These are phyloP conservation scores for Chytriomyces hyalinus DNA, from an alignment of 192 early-diverging fungal species.

Conservation along the genomic window DNA sequence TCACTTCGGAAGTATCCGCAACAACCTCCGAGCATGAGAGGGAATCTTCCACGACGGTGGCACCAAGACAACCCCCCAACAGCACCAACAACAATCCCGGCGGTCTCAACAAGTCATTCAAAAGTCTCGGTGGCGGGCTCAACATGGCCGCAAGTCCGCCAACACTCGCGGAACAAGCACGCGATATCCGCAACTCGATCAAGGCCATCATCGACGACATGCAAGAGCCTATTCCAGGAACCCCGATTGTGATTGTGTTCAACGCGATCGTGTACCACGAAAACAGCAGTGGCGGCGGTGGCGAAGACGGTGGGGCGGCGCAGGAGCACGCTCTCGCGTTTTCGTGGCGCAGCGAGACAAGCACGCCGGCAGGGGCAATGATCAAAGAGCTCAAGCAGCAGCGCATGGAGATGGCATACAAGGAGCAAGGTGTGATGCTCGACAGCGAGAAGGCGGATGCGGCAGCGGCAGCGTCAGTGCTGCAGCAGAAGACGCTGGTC, in stretches of 20 bases:
- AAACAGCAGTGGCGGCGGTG: not conserved
- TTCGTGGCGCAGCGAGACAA: conserved; percentile 36
- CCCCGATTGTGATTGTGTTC: conserved; percentile 39
- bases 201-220: conserved; percentile 34
- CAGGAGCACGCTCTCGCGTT: conserved; percentile 30
- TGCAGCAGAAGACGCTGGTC: conserved; percentile 21
- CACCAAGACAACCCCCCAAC: not conserved
- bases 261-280: conserved; percentile 41
- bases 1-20: not conserved
- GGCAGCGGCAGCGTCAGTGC: conserved; percentile 27
- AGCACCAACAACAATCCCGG: not conserved
- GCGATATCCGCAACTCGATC: conserved; percentile 37
- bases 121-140: not conserved
- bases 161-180: conserved; percentile 30
- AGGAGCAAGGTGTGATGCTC: conserved; percentile 36
- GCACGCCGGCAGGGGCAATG: conserved; percentile 34
- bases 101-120: not conserved
- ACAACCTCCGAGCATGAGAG: not conserved
- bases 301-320: not conserved
- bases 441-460: conserved; percentile 32
- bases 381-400: conserved; percentile 34
- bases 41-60: not conserved
- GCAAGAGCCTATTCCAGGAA: conserved; percentile 38
- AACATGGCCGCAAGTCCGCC: not conserved
- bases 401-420: conserved; percentile 31